Evolutionary conservation across 768 basidiomycete genomes (phyloP).

Genomic region (Austroboletus eburneus): DNA sequence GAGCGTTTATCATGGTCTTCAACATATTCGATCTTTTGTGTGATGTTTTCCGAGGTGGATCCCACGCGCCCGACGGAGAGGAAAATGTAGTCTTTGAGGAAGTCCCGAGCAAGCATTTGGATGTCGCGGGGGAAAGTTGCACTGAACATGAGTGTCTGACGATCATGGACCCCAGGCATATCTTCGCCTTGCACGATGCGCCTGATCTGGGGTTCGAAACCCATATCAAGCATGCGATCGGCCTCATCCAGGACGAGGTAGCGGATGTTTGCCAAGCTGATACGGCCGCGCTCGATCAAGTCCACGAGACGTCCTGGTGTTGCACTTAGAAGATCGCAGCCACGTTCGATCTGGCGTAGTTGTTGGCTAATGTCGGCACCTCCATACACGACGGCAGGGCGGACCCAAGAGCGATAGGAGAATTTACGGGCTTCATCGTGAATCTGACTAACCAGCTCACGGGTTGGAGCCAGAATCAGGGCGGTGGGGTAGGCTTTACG

Average conservation of each 20-base stretch:
- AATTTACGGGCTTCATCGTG: slow-evolving; percentile 99
- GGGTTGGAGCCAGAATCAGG: slow-evolving; percentile 96
- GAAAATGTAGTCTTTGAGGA: slow-evolving; percentile 98
- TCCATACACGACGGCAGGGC: slow-evolving; percentile 97
- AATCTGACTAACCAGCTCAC: slow-evolving; percentile 98
- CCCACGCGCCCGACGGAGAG: slow-evolving; percentile 98
- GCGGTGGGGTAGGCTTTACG: slow-evolving; percentile 96
- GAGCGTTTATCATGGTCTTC: slow-evolving; percentile 97
- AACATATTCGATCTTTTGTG: slow-evolving; percentile 97
- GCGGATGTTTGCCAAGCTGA: slow-evolving; percentile 93
- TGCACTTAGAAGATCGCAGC: slow-evolving; percentile 94
- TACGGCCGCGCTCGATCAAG: slow-evolving; percentile 95
- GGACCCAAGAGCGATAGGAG: slow-evolving; percentile 98
- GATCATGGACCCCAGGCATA: slow-evolving; percentile 89
- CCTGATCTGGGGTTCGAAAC: slow-evolving; percentile 99
- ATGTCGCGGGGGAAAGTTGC: slow-evolving; percentile 99
- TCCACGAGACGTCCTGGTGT: slow-evolving; percentile 98
- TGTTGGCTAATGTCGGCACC: slow-evolving; percentile 98
- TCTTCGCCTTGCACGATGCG: slow-evolving; percentile 97
- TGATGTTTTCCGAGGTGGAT: slow-evolving; percentile 98
- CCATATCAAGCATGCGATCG: slow-evolving; percentile 99
- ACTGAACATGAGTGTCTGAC: slow-evolving; percentile 99
- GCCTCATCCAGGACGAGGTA: slow-evolving; percentile 99
- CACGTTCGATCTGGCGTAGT: slow-evolving; percentile 89
- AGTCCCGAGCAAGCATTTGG: slow-evolving; percentile 92